These are phyloP conservation scores for Kurtzmaniella cleridarum DNA, from an alignment of 805 yeast species.

Conservation along the genomic window DNA sequence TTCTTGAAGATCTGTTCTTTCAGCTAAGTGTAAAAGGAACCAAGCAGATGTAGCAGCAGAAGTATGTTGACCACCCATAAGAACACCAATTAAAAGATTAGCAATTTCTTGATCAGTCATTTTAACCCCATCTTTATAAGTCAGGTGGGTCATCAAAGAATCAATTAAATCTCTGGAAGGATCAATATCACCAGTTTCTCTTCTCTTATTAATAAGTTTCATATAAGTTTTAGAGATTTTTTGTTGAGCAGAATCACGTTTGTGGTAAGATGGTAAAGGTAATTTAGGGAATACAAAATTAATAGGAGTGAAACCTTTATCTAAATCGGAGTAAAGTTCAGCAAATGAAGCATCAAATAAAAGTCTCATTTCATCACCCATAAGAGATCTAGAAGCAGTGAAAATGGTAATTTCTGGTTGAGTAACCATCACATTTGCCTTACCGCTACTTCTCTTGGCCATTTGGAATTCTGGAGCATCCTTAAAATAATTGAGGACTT, in stretches of 20 bases:
- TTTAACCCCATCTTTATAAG: slow-evolving; percentile 87
- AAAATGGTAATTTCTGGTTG: slow-evolving; percentile 96
- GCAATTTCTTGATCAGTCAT: slow-evolving; percentile 97
- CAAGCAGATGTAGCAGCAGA: slow-evolving; percentile 95
- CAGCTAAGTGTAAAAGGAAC: slow-evolving; percentile 88
- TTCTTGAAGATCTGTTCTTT: slow-evolving; percentile 78
- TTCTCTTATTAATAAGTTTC: slow-evolving; percentile 69
- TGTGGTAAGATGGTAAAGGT: slow-evolving; percentile 80
- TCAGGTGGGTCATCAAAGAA: slow-evolving; percentile 71
- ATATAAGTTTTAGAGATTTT: slow-evolving; percentile 77
- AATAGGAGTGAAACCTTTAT: slow-evolving; percentile 93
- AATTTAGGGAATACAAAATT: slow-evolving; percentile 93
- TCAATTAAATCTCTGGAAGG: slow-evolving; percentile 87
- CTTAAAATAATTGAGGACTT: slow-evolving; percentile 61
- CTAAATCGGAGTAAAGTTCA: slow-evolving; percentile 79
- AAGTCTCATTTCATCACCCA: slow-evolving; percentile 88
- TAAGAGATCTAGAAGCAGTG: slow-evolving; percentile 87
- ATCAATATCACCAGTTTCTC: slow-evolving; percentile 64
- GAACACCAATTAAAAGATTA: slow-evolving; percentile 85
- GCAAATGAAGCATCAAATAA: slow-evolving; percentile 82
- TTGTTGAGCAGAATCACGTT: slow-evolving; percentile 83
- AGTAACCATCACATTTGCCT: slow-evolving; percentile 64
- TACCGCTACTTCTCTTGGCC: slow-evolving; percentile 36
- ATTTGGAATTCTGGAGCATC: slow-evolving; percentile 44
- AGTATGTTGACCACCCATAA: slow-evolving; percentile 99